phyloP scores from a whole-genome alignment of 202 grass and related monocot species.

The Setaria viridis region DNA sequence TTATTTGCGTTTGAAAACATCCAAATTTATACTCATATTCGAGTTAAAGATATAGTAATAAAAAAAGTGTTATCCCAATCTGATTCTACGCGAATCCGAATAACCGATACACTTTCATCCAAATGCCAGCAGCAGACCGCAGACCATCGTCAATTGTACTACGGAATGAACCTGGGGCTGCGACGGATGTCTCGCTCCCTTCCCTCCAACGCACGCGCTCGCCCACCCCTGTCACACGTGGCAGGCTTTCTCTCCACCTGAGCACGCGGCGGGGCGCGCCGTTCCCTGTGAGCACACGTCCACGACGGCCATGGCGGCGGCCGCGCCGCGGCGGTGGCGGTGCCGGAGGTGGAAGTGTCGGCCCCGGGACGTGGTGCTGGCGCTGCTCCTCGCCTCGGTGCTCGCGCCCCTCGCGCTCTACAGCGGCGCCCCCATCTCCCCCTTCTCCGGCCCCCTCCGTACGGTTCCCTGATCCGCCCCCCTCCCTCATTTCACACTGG shows the following conservation, averaged over 20 bases:
- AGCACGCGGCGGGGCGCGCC: background rate
- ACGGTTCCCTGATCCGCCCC: slow-evolving; percentile 24
- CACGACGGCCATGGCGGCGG: slow-evolving; percentile 14
- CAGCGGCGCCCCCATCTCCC: slow-evolving; percentile 46
- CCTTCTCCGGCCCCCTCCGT: slow-evolving; percentile 49
- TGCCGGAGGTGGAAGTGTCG: slow-evolving; percentile 33
- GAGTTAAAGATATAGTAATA: too few species aligned
- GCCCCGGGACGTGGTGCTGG: slow-evolving; percentile 48
- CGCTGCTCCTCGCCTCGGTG: slow-evolving; percentile 61
- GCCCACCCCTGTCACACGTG: background rate
- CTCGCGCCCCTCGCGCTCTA: slow-evolving; percentile 65
- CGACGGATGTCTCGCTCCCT: too few species aligned
- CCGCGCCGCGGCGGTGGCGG: background rate
- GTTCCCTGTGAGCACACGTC: background rate
- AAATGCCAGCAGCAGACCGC: too few species aligned
- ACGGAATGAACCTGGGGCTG: too few species aligned
- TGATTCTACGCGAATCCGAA: too few species aligned
- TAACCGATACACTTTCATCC: too few species aligned
- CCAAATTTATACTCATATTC: too few species aligned
- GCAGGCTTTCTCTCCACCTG: background rate
- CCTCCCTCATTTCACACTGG: background rate
- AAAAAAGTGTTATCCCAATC: too few species aligned
- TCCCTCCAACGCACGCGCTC: background rate
- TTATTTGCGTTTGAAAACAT: too few species aligned
- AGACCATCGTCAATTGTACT: too few species aligned